Evolutionary conservation across 495 filamentous ascomycete genomes (phyloP), one percentile per base, ranked within the genome.

Genomic region (Arthonia radiata): DNA sequence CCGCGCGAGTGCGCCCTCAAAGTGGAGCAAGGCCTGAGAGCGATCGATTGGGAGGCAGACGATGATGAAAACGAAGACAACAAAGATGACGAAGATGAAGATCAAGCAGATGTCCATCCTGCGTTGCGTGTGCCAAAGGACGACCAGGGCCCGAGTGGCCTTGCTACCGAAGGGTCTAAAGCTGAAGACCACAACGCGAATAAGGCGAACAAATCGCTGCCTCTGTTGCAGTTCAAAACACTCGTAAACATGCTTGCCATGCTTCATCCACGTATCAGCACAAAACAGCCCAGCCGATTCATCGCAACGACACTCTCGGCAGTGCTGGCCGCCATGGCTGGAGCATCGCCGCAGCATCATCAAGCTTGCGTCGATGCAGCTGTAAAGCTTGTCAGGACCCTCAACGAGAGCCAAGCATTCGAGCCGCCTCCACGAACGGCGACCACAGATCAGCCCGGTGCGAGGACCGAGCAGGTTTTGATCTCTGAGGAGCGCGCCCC

Each of bases 1-100:
- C 89, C 86, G 0, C 57, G 86, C 28, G 86, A 97, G 42, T 86
- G 93, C 19, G 74, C 92, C 22, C 53, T 97, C 32, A 86, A 89
- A 31, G 67, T 82, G 5, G 71, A 77, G 17, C 78, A 90, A 39
- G 60, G 62, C 4, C 49, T 86, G 30, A 53, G 70, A 37, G 38
- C 54, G 18, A 48, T 76, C 26, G 61, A 64, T 15, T 44, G 31
- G 28, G 42, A 39, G 10, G 19, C 6, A 22, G 7, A 22, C 6
- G 7, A 7, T 22, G 18, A 43, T 29, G 30, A 31, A 24, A 53
- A 71, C 15, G 46, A 62, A 2, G 54, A 63, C 7, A 54, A 57
- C 2, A 56, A 62, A 1, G 50, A 53, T 0, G 44, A 52, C 2
- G 52, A 51, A 2, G 47, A 50, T 3, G 35, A 40, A 12, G 38